Evolutionary conservation across 2,329 filamentous ascomycete genomes (phyloP), one percentile per base, ranked within the genome.

Genomic region (Elsinoe perseae): DNA sequence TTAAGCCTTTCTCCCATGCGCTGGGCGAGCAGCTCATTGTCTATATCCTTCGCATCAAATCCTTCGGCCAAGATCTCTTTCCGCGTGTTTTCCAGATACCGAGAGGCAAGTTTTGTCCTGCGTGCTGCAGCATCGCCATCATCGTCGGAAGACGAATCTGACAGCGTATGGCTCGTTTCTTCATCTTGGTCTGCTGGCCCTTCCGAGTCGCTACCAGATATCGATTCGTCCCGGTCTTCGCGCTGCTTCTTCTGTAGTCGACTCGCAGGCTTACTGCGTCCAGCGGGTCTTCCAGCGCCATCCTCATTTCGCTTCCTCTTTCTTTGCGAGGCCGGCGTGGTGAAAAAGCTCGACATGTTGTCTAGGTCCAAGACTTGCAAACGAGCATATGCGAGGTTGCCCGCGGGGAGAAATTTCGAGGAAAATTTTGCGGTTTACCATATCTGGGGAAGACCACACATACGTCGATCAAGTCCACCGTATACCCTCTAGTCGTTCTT

Each of bases 341-440:
- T 95, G 74, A 98, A 98, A 74, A 97, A 98, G 36, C 91, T 95
- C 66, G 92, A 95, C 91, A 95, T 95, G 40, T 42, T 20, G 18
- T 4, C 14, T 14, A 20, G 12, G 52, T 23, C 20, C 30, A 18
- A 30, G 12, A 30, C 21, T 20, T 40, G 2, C n/a, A 27, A 14
- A 18, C 18, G n/a, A 18, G 14, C 20, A 38, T 18, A 40, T 4
- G 18, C 40, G 14, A 18, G 36, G 9, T 14, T 27, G 16, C 34
- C 40, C 28, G 38, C 40, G 42, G 42, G 42, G 53, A 56, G 42
- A 56, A 46, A 18, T 56, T 46, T 56, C 18, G 25, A 34, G 27
- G 20, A 48, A 56, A 56, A 56, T 40, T 57, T 32, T 50, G 38
- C 48, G 44, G 56, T 52, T 57, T 21, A 4, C 56, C 21, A 50